Evolutionary conservation across 176 grass and related monocot species (phyloP).

Genomic region (Hyparrhenia diplandra): DNA sequence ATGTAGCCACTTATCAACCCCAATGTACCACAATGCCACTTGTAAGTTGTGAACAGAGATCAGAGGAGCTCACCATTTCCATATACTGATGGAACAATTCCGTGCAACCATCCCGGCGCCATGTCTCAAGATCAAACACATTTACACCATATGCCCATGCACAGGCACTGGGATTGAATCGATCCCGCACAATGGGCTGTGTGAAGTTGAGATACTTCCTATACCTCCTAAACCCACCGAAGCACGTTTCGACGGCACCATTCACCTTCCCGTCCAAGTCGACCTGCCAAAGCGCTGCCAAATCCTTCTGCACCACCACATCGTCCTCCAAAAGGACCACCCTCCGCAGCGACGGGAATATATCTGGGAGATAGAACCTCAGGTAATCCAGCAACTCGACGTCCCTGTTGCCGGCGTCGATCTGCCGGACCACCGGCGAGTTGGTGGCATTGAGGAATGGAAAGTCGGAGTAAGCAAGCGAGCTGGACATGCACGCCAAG

Average conservation of each 20-base stretch:
- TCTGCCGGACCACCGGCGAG: slow-evolving; percentile 78
- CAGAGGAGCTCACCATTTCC: slow-evolving; percentile 51
- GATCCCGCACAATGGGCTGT: slow-evolving; percentile 49
- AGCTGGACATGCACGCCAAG: slow-evolving; percentile 77
- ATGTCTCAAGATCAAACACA: slow-evolving; percentile 86
- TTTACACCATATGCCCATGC: slow-evolving; percentile 92
- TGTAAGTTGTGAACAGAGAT: background rate
- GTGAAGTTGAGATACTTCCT: slow-evolving; percentile 92
- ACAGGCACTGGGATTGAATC: slow-evolving; percentile 60
- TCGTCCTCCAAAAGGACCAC: slow-evolving; percentile 90
- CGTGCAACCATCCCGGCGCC: slow-evolving; percentile 69
- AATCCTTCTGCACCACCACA: slow-evolving; percentile 92
- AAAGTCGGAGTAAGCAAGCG: slow-evolving; percentile 58
- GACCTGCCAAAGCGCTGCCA: slow-evolving; percentile 52
- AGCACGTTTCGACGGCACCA: slow-evolving; percentile 87
- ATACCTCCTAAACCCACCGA: slow-evolving; percentile 82
- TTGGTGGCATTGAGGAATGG: slow-evolving; percentile 68
- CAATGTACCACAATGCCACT: background rate
- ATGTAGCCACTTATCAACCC: background rate
- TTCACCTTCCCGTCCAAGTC: slow-evolving; percentile 95
- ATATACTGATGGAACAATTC: slow-evolving; percentile 90
- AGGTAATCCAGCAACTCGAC: slow-evolving; percentile 65
- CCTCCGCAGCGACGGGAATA: slow-evolving; percentile 64
- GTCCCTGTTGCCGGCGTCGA: slow-evolving; percentile 66
- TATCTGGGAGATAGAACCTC: slow-evolving; percentile 91